Base-by-base conservation (phyloP, 2,329 filamentous ascomycete genomes). In the Chrysoporthe deuterocubensis region DNA sequence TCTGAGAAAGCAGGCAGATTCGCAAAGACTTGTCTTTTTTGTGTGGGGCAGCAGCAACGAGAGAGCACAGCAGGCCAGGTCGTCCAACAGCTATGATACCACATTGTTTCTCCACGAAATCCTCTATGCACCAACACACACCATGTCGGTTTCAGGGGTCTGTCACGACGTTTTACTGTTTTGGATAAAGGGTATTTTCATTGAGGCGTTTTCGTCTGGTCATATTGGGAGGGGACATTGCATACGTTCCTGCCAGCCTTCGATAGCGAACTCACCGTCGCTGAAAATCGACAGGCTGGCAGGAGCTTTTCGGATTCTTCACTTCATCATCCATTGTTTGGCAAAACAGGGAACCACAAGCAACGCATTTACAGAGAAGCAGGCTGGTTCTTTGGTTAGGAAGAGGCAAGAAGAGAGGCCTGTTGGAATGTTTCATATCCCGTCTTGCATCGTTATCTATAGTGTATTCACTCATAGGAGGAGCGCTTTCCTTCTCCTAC, bases 71-170 rank as follows among this genome's bases (percentile, higher is more conserved):
- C 56, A 65, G 66, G 68, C 63, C 66, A 65, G 66, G 68, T 70
- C 60, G 63, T 65, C 62, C 46, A 44, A 46, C 63, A 65, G 68
- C 68, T 62, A 70, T 70, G 68, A 70, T 70, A 70, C 68, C 68
- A 70, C 63, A 66, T 57, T 62, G 68, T 66, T 62, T 64, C 59
- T 50, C 57, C 46, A 63, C 67, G 40, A 58, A 60, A 48, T 70
- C 65, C 68, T 70, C 66, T 63, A 68, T 58, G 68, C 67, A 52
- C 42, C 60, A 34, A 52, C 43, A 46, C 44, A 64, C 61, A 62
- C 64, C 62, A 68, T 66, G 66, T 70, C 59, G 57, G 54, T 66
- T 64, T 64, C 60, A 50, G 48, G 40, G 40, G 60, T 54, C 46
- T 57, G 58, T 66, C 61, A 54, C 48, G 59, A 42, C 16, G 4